Conservation (phyloP, 78 protist species). For the Dictyostelium citrinum region DNA sequence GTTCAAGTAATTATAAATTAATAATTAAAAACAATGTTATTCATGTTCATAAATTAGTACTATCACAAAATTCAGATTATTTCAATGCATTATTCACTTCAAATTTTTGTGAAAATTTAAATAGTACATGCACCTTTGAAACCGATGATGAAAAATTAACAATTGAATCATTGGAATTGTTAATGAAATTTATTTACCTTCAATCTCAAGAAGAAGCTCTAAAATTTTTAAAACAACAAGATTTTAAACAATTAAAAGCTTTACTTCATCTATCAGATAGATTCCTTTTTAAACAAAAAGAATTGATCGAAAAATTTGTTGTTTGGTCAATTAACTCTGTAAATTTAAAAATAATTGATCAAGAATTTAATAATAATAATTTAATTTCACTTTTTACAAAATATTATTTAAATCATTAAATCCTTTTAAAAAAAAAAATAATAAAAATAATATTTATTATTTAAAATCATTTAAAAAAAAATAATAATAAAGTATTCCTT, state of each 20-base stretch:
- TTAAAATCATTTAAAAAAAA: no score
- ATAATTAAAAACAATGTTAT: not conserved
- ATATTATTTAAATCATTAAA: not conserved
- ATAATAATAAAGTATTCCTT: no score
- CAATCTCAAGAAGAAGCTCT: not conserved
- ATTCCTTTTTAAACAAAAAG: not conserved
- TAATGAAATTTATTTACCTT: not conserved
- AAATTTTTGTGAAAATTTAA: not conserved
- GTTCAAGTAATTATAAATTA: not conserved
- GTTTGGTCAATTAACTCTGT: not conserved
- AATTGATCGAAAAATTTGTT: not conserved
- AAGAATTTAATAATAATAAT: not conserved
- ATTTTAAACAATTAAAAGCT: not conserved
- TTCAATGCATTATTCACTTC: not conserved
- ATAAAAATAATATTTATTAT: not conserved
- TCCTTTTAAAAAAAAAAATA: not conserved
- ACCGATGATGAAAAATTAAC: not conserved
- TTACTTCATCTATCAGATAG: not conserved
- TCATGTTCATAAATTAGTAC: not conserved
- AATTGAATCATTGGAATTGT: not conserved
- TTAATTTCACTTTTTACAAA: not conserved
- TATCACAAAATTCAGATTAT: not conserved
- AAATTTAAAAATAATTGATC: not conserved
- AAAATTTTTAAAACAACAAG: not conserved
- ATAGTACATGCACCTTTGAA: not conserved